phyloP scores from a whole-genome alignment of 495 filamentous ascomycete species.

The Aspergillus indologenus region DNA sequence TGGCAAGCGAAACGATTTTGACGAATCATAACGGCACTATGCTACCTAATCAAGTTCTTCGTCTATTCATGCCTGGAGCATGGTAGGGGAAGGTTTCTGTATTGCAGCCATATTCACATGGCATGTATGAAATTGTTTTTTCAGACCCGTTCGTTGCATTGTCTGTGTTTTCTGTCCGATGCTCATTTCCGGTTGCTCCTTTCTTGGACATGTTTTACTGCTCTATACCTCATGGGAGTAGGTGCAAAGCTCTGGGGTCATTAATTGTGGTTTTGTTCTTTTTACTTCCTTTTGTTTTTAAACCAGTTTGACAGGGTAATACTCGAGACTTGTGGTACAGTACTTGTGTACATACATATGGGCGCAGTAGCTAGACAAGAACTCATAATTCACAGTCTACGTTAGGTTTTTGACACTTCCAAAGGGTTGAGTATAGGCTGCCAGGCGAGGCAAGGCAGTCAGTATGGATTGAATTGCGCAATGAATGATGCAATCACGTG shows the following conservation, averaged over 20 bases:
- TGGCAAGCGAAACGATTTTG: slow-evolving; percentile 17
- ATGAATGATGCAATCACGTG: slow-evolving; percentile 23
- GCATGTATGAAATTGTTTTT: slow-evolving; percentile 22
- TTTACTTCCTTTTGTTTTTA: slow-evolving; percentile 11
- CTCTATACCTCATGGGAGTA: slow-evolving; percentile 36
- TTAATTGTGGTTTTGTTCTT: slow-evolving; percentile 2
- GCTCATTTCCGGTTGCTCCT: slow-evolving; percentile 15
- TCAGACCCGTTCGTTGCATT: not conserved
- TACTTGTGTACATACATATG: slow-evolving; percentile 28
- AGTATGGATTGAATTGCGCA: not conserved
- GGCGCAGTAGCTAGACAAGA: slow-evolving; percentile 20
- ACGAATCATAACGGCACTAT: slow-evolving; percentile 22
- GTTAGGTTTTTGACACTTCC: not conserved
- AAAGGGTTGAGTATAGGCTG: not conserved
- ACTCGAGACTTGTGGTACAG: slow-evolving; percentile 7
- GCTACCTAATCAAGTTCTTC: slow-evolving; percentile 4
- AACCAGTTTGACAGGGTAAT: not conserved
- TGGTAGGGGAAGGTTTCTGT: slow-evolving; percentile 13
- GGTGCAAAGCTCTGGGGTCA: slow-evolving; percentile 22
- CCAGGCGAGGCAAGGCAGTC: no score
- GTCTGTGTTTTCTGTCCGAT: slow-evolving; percentile 14
- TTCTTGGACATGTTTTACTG: slow-evolving; percentile 37
- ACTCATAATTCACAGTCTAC: slow-evolving; percentile 4
- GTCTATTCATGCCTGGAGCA: slow-evolving; percentile 35
- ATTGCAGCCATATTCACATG: slow-evolving; percentile 14